Base-by-base conservation (phyloP, 352 stramenopile genomes). In the Pythium grandisporangium region DNA sequence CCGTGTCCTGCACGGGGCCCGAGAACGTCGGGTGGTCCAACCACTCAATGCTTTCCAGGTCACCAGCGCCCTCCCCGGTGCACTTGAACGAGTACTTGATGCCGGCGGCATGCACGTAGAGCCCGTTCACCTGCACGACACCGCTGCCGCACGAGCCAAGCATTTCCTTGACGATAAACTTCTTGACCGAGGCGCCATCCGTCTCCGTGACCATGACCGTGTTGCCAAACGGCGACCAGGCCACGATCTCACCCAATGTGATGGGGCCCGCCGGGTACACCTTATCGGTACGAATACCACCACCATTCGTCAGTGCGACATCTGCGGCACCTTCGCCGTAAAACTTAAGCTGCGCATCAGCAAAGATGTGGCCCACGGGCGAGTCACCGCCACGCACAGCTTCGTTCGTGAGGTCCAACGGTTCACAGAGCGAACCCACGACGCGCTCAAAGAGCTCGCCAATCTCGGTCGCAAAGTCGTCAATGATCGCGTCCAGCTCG, bases 21-120 rank as follows among this genome's bases (percentile, higher is more conserved):
- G 51, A 50, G 21, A 53, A 52, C 12, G 58, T 85, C 42, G 67
- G 63, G 49, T 88, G 73, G 37, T 66, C 38, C 21, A 77, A 60
- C 69, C 70, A 88, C 57, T 63, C 44, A 37, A 88, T 39, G 37
- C 42, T 70, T 39, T 64, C 67, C 41, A 88, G 14, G 14, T 39
- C 29, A 21, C 75, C 75, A 1, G 30, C 45, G 12, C 43, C 46
- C 24, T 43, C 16, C 12, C 49, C 60, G 21, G 59, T 77, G 65
- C 75, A 88, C 44, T 55, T 67, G 56, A 77, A 88, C 12, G 55
- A 58, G 45, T 77, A 88, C 61, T 82, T 82, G 50, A 88, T 64
- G 42, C 71, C 71, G 3, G 63, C 63, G 17, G 68, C 53, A 45
- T 88, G 71, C 20, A 79, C 55, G 58, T 82, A 85, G 37, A 77